A percentile compares a stretch with the other conserved stretches of the same genome.
These are phyloP conservation scores for Penicillium alfredii DNA, from an alignment of 495 filamentous ascomycete genomes.

Conservation along the genomic window DNA sequence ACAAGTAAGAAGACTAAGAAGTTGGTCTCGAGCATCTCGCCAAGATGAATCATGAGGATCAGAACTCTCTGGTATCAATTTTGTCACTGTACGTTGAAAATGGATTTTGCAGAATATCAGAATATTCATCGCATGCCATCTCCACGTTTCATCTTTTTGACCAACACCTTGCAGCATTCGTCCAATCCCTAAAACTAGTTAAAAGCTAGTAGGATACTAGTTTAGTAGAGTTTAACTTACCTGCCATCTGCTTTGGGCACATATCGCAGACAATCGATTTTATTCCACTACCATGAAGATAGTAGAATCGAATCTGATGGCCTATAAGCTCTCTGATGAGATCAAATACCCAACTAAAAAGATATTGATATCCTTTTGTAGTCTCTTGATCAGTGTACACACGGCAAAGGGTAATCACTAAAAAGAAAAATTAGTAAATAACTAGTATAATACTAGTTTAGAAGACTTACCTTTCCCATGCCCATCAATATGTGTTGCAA, in stretches of 20 bases:
- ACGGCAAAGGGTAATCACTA: neutral
- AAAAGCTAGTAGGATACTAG: no score
- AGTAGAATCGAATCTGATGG: neutral
- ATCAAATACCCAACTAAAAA: no score
- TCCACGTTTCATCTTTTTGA: neutral
- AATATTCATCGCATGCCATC: slow-evolving; percentile 1
- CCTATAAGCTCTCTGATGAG: no score
- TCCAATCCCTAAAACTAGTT: slow-evolving; percentile 1
- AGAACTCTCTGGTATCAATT: no score
- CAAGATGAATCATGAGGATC: no score
- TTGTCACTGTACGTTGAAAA: no score
- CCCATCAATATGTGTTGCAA: neutral
- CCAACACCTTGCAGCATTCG: neutral
- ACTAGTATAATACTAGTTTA: slow-evolving; percentile 1
- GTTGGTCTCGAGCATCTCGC: no score
- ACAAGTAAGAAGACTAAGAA: no score
- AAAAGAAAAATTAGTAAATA: neutral
- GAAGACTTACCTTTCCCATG: no score
- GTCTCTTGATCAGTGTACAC: neutral
- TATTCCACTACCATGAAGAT: neutral
- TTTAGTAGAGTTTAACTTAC: neutral
- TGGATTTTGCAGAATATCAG: slow-evolving; percentile 1
- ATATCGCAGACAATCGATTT: slow-evolving; percentile 1
- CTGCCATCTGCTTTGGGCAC: slow-evolving; percentile 1
- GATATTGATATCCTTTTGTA: neutral